Evolutionary conservation across 2,329 filamentous ascomycete species (phyloP).

Genomic region (Macrophomina phaseolina): DNA sequence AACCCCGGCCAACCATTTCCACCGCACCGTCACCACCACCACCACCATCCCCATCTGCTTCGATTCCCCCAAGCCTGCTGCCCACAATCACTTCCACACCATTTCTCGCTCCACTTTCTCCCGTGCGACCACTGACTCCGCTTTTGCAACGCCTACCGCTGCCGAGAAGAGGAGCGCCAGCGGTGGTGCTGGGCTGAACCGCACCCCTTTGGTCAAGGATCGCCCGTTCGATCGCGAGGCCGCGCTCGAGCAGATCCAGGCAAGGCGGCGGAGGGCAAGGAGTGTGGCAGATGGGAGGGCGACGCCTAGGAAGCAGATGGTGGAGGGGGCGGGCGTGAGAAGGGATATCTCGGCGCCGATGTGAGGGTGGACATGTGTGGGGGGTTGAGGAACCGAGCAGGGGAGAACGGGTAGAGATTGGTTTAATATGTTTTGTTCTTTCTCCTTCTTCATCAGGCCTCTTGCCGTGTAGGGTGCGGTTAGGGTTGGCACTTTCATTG

Average conservation of each 20-base stretch:
- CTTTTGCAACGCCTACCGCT: slow-evolving; percentile 35
- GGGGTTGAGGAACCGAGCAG: too few species aligned
- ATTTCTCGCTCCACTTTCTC: slow-evolving; percentile 31
- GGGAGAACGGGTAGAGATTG: too few species aligned
- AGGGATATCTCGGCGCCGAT: slow-evolving; percentile 55
- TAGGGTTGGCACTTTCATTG: too few species aligned
- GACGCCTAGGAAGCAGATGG: slow-evolving; percentile 66
- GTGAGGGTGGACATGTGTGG: background rate
- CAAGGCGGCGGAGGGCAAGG: slow-evolving; percentile 72
- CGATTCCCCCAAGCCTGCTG: slow-evolving; percentile 45
- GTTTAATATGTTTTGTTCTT: too few species aligned
- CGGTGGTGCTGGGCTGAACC: slow-evolving; percentile 35
- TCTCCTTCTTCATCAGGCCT: too few species aligned
- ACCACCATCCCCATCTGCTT: slow-evolving; percentile 56
- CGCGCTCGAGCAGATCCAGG: slow-evolving; percentile 75
- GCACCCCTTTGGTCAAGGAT: slow-evolving; percentile 38
- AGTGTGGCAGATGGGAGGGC: slow-evolving; percentile 69
- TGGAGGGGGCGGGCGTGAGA: slow-evolving; percentile 54
- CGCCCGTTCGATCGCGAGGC: slow-evolving; percentile 65
- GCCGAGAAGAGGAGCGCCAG: background rate
- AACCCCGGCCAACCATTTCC: slow-evolving; percentile 32
- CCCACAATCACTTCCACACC: slow-evolving; percentile 26
- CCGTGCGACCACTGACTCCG: slow-evolving; percentile 34
- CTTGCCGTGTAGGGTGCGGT: too few species aligned
- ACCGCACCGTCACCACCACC: slow-evolving; percentile 54